Percentiles rank a stretch among this genome's conserved stretches.
These are phyloP conservation scores for Aureobasidium sp. DNA, from an alignment of 2,329 filamentous ascomycete species.

Conservation along the genomic window DNA sequence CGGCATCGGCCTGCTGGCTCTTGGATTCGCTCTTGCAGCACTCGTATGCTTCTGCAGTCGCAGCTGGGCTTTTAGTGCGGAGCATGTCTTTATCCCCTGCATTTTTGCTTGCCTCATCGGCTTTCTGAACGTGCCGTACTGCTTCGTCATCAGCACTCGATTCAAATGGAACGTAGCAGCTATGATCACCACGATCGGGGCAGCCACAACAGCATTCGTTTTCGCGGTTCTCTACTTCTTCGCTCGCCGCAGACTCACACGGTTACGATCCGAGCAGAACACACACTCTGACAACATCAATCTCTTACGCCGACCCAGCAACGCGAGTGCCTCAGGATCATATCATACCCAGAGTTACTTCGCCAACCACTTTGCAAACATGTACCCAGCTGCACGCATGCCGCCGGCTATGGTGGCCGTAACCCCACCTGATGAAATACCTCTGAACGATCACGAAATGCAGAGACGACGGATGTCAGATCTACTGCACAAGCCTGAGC, in stretches of 20 bases:
- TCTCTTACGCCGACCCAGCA: conserved; percentile 13
- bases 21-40: conserved; percentile 40
- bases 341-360: conserved; percentile 34
- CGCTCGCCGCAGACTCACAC: conserved; percentile 26
- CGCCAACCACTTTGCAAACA: conserved; percentile 37
- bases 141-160: conserved; percentile 34
- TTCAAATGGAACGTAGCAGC: conserved; percentile 37
- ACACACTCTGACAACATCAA: conserved; percentile 14
- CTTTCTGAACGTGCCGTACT: conserved; percentile 40
- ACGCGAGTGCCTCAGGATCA: conserved; percentile 2
- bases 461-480: conserved; percentile 44
- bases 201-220: conserved; percentile 31
- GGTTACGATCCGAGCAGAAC: conserved; percentile 22
- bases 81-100: conserved; percentile 38
- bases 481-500: conserved; percentile 26
- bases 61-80: conserved; percentile 38
- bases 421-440: conserved; percentile 21
- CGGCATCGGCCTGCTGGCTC: conserved; percentile 37
- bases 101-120: conserved; percentile 38
- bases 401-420: conserved; percentile 14
- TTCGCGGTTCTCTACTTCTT: conserved; percentile 36
- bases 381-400: conserved; percentile 32
- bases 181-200: conserved; percentile 33
- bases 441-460: conserved; percentile 39
- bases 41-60: conserved; percentile 38